Evolutionary conservation across 441 rosid genomes (phyloP).

Genomic region (Erysimum cheiri): DNA sequence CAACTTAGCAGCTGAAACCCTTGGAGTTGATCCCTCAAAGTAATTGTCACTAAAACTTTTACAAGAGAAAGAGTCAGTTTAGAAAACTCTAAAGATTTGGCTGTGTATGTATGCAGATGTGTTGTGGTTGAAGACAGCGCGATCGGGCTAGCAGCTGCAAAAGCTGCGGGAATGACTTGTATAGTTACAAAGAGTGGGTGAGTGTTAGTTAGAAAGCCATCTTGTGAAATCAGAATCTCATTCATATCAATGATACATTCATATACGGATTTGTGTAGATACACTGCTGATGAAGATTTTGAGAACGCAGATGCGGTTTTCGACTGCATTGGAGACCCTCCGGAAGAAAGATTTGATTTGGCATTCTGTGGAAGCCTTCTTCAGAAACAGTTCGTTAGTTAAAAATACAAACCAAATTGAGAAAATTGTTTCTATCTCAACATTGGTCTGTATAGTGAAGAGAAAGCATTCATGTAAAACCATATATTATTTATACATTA

Average conservation of each 20-base stretch:
- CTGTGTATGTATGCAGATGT: conserved; percentile 52
- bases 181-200: conserved; percentile 94
- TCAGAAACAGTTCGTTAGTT: conserved; percentile 78
- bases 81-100: neutral
- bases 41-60: conserved; percentile 34
- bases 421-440: conserved; percentile 16
- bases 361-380: conserved; percentile 82
- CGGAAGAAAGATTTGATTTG: conserved; percentile 84
- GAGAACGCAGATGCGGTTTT: conserved; percentile 86
- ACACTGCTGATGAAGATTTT: conserved; percentile 92
- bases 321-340: conserved; percentile 96
- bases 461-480: neutral
- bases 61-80: neutral
- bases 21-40: conserved; percentile 91
- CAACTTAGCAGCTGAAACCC: conserved; percentile 81
- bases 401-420: conserved; percentile 7
- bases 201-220: conserved; percentile 12
- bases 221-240: neutral
- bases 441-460: conserved; percentile 8
- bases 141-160: conserved; percentile 96
- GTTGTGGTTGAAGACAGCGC: conserved; percentile 95
- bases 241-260: conserved; percentile 1
- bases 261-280: conserved; percentile 58
- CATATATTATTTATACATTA: neutral
- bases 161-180: conserved; percentile 97